Conservation (phyloP, 2,329 filamentous ascomycete genomes). For the Ambrosiella beaveri region DNA sequence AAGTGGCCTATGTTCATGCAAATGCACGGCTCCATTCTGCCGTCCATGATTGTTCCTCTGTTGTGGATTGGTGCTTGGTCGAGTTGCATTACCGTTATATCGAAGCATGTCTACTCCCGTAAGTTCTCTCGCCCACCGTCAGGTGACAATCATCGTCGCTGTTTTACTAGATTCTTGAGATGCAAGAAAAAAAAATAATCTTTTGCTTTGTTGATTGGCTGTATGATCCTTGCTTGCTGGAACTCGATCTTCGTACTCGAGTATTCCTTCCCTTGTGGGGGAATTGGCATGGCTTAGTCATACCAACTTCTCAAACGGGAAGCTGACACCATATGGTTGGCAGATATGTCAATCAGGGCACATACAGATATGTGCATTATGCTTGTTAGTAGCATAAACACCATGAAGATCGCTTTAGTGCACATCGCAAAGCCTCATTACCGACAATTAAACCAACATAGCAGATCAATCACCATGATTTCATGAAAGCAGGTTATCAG, state of each 20-base stretch:
- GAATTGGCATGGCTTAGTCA: not conserved
- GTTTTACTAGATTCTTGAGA: not conserved
- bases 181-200: not conserved
- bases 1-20: slow-evolving; percentile 63
- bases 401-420: not conserved
- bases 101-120: slow-evolving; percentile 22
- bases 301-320: not conserved
- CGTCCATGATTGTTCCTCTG: slow-evolving; percentile 56
- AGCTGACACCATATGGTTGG: not conserved
- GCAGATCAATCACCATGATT: not conserved
- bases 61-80: slow-evolving; percentile 46
- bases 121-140: not conserved
- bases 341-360: not conserved
- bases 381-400: not conserved
- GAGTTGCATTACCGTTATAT: slow-evolving; percentile 43
- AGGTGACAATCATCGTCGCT: too few relatives aligned
- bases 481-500: not conserved
- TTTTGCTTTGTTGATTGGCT: not conserved
- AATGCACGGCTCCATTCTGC: slow-evolving; percentile 57
- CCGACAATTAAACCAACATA: too few relatives aligned
- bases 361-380: not conserved
- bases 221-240: not conserved
- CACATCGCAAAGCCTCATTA: not conserved
- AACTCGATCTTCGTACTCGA: not conserved
- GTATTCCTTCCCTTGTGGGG: not conserved